Evolutionary conservation across 1,284 basidiomycete species (phyloP), one percentile per base, ranked within the genome.

Genomic region (Ustilago shanxiensis): DNA sequence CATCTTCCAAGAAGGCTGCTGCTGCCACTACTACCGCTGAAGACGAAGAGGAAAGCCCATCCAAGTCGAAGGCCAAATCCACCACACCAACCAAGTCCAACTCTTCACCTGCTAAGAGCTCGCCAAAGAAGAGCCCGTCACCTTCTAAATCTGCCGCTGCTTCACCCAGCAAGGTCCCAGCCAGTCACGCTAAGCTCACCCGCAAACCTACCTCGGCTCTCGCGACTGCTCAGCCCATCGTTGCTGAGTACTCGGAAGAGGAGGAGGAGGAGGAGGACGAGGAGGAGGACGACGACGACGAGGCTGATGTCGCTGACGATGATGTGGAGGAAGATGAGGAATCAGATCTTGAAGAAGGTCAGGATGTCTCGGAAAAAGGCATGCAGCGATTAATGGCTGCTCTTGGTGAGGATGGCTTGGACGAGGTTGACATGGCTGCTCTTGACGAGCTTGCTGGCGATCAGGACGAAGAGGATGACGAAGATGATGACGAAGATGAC

Each of bases 361-460:
- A 80, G 49, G 81, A 83, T 52, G 83, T 85, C 13, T 82, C 79
- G 5, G 65, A 81, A 31, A 65, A 79, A 67, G 84, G 84, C 10
- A 64, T 86, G 49, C 68, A 83, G 62, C 66, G 81, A 10, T 52
- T 86, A 22, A 82, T 86, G 79, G 72, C 64, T 20, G 83, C 83
- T 2, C 71, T 86, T 2, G 83, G 83, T 10, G 72, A 81, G 2
- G 83, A 86, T 47, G 82, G 81, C 7, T 59, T 85, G 29, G 66
- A 78, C 35, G 83, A 83, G 57, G 67, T 75, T n/a, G 83, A 82
- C 37, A 60, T 75, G 57, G 80, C 82, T 35, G 72, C 77, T 33
- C 62, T 85, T 8, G 62, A 79, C 35, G 72, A 76, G 51, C 63
- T 81, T 3, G 68, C 66, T 33, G 72, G 72, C 0, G 66, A 76